A percentile compares a stretch with the other conserved stretches of the same genome.
Evolutionary conservation across 139 green algal genomes (phyloP).

Genomic region (Tetraselmis chui): DNA sequence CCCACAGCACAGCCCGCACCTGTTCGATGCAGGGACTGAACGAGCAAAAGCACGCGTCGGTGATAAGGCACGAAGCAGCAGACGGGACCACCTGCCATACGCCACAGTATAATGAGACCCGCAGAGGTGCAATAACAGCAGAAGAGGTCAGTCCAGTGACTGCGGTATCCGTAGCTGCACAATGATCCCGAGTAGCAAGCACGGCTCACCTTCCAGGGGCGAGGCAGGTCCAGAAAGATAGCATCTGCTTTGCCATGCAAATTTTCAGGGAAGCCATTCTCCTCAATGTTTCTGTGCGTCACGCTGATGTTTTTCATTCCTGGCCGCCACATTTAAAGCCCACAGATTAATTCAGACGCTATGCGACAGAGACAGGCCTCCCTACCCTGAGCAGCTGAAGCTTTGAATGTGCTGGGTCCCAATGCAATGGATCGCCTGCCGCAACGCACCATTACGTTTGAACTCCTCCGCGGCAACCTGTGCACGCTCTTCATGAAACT

Average conservation of each 20-base stretch:
- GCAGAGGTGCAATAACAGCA: too few relatives aligned
- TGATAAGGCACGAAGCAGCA: conserved; percentile 31
- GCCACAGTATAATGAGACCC: too few relatives aligned
- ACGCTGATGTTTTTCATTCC: too few relatives aligned
- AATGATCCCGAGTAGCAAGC: too few relatives aligned
- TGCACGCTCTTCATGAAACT: conserved; percentile 79
- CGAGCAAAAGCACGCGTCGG: conserved; percentile 66
- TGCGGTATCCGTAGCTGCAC: too few relatives aligned
- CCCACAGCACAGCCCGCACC: conserved; percentile 8
- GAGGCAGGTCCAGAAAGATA: conserved; percentile 93
- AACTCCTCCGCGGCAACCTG: conserved; percentile 50
- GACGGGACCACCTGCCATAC: too few relatives aligned
- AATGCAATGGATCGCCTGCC: background rate
- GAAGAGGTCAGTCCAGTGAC: too few relatives aligned
- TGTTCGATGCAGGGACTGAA: conserved; percentile 99
- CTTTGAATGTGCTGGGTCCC: background rate
- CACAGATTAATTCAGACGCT: too few relatives aligned
- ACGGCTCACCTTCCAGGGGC: conserved; percentile 76
- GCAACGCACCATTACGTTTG: conserved; percentile 13
- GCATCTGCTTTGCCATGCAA: conserved; percentile 56
- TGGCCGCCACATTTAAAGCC: too few relatives aligned
- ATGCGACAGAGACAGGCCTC: background rate
- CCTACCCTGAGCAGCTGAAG: background rate
- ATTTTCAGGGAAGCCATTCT: conserved; percentile 71
- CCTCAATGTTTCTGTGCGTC: conserved; percentile 74